Evolutionary conservation across 441 rosid genomes (phyloP).

Genomic region (Macaranga tanarius): DNA sequence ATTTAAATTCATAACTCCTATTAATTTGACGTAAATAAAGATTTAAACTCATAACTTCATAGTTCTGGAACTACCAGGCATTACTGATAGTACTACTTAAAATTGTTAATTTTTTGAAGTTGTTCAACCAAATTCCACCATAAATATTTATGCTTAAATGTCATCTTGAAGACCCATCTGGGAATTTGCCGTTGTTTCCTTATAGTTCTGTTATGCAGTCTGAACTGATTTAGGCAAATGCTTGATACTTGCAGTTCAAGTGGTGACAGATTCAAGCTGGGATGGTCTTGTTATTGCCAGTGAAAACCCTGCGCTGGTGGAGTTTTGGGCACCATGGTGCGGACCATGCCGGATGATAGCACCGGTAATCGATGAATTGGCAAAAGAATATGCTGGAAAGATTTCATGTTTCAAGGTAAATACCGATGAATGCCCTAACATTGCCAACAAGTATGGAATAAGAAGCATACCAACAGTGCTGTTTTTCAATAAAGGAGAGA

Average conservation of each 20-base stretch:
- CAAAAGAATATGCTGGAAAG: conserved; percentile 60
- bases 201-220: too few species aligned
- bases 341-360: conserved; percentile 78
- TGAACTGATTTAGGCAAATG: background rate
- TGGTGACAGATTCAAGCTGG: conserved; percentile 61
- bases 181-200: too few species aligned
- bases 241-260: conserved; percentile 41
- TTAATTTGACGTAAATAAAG: too few species aligned
- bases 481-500: conserved; percentile 65
- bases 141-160: too few species aligned
- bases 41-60: too few species aligned
- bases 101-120: too few species aligned
- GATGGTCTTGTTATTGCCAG: conserved; percentile 35
- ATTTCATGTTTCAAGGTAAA: conserved; percentile 57
- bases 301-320: conserved; percentile 56
- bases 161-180: too few species aligned
- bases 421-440: conserved; percentile 61
- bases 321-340: conserved; percentile 85
- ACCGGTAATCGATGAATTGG: conserved; percentile 55
- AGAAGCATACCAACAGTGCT: conserved; percentile 73
- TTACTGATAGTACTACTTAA: too few species aligned
- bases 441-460: conserved; percentile 53
- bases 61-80: too few species aligned
- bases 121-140: too few species aligned
- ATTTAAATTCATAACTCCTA: too few species aligned